Conservation (phyloP, 352 stramenopile species). For the Phytophthora agathidicida region DNA sequence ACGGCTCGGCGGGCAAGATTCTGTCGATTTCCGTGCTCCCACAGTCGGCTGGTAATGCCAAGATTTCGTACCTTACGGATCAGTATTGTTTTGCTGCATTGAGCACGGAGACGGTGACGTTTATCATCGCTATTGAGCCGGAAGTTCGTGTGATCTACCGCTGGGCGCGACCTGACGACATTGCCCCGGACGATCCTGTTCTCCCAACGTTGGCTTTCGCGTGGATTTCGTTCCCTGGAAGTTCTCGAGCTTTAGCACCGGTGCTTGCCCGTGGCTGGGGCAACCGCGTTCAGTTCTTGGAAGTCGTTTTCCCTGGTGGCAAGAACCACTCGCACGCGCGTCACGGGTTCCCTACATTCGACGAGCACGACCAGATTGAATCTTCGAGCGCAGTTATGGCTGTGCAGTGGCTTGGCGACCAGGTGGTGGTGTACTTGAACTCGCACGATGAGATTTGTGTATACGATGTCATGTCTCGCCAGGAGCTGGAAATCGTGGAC, state of each 20-base stretch:
- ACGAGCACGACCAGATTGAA: slow-evolving; percentile 94
- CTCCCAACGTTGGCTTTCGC: slow-evolving; percentile 95
- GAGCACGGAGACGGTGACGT: slow-evolving; percentile 93
- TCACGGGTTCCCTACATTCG: slow-evolving; percentile 95
- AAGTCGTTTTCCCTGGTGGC: slow-evolving; percentile 81
- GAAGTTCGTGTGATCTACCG: slow-evolving; percentile 94
- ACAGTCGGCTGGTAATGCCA: slow-evolving; percentile 81
- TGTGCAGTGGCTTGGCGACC: slow-evolving; percentile 96
- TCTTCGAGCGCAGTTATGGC: slow-evolving; percentile 90
- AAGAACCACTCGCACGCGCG: slow-evolving; percentile 75
- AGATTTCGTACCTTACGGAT: slow-evolving; percentile 86
- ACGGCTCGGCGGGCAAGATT: slow-evolving; percentile 92
- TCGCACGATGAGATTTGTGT: slow-evolving; percentile 96
- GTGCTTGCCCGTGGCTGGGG: slow-evolving; percentile 95
- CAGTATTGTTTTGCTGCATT: slow-evolving; percentile 84
- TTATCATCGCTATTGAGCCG: slow-evolving; percentile 95
- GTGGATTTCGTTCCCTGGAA: slow-evolving; percentile 92
- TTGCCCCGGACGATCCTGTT: slow-evolving; percentile 69
- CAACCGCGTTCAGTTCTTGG: slow-evolving; percentile 93
- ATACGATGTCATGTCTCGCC: slow-evolving; percentile 96
- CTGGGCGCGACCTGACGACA: slow-evolving; percentile 89
- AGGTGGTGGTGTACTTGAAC: slow-evolving; percentile 95
- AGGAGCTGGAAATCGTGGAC: slow-evolving; percentile 94
- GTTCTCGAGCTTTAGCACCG: slow-evolving; percentile 80
- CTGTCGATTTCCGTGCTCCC: slow-evolving; percentile 82